A percentile compares a stretch with the other conserved stretches of the same genome.
These are phyloP conservation scores for Penicillium nordicum DNA, from an alignment of 2,329 filamentous ascomycete species.

Conservation along the genomic window DNA sequence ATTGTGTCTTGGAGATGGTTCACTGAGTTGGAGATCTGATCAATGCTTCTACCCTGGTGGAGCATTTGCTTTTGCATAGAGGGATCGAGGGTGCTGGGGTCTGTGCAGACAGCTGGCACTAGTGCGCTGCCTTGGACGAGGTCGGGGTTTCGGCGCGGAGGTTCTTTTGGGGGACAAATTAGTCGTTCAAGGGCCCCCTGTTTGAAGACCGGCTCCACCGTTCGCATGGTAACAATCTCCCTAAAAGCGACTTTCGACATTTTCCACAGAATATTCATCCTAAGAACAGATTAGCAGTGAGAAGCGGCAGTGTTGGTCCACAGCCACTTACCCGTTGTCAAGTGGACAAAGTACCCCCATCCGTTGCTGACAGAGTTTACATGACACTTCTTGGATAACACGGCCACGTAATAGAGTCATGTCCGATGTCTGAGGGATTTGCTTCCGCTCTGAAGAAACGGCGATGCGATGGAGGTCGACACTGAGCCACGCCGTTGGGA, in stretches of 20 bases:
- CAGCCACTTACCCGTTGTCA: slow-evolving; percentile 35
- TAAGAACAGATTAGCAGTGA: slow-evolving; percentile 12
- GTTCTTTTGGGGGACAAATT: slow-evolving; percentile 25
- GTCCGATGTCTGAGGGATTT: slow-evolving; percentile 37
- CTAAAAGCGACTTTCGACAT: slow-evolving; percentile 38
- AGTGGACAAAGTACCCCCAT: slow-evolving; percentile 35
- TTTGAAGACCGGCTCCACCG: slow-evolving; percentile 35
- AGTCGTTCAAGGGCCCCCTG: slow-evolving; percentile 34
- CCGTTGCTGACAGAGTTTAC: slow-evolving; percentile 40
- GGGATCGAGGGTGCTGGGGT: slow-evolving; percentile 17
- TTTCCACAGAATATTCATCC: slow-evolving; percentile 41
- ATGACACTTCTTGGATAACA: slow-evolving; percentile 36
- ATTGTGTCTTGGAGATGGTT: slow-evolving; percentile 40
- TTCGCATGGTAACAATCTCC: slow-evolving; percentile 41
- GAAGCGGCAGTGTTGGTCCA: not conserved
- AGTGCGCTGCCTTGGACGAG: slow-evolving; percentile 23
- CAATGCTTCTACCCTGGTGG: slow-evolving; percentile 36
- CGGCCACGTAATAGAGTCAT: slow-evolving; percentile 35
- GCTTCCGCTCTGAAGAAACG: slow-evolving; percentile 36
- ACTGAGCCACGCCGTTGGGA: slow-evolving; percentile 38
- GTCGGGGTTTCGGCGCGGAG: slow-evolving; percentile 17
- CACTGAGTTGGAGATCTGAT: slow-evolving; percentile 39
- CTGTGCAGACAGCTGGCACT: slow-evolving; percentile 19
- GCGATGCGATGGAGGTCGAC: slow-evolving; percentile 38
- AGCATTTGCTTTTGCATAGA: slow-evolving; percentile 36